phyloP scores from a whole-genome alignment of 495 filamentous ascomycete genomes.

The Massariosphaeria phaeospora region DNA sequence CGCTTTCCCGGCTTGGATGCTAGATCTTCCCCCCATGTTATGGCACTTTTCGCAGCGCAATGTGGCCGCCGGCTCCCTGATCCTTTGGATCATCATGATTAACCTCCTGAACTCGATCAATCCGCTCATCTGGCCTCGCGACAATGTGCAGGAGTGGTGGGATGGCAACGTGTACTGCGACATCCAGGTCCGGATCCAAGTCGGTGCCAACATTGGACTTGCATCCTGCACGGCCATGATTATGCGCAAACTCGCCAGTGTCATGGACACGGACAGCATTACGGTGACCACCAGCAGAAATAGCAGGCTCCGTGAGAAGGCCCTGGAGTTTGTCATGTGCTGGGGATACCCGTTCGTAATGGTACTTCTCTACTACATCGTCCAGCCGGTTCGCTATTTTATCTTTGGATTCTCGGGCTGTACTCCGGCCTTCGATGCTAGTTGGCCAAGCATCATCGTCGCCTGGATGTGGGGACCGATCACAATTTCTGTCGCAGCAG shows the following conservation, averaged over 20 bases:
- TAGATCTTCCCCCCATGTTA: slow-evolving; percentile 53
- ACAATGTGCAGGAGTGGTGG: slow-evolving; percentile 65
- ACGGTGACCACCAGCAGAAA: slow-evolving; percentile 49
- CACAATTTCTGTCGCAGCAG: slow-evolving; percentile 56
- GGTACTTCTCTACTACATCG: slow-evolving; percentile 62
- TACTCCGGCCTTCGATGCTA: slow-evolving; percentile 55
- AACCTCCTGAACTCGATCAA: slow-evolving; percentile 72
- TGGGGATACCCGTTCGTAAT: slow-evolving; percentile 61
- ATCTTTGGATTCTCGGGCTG: slow-evolving; percentile 74
- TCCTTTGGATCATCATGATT: slow-evolving; percentile 58
- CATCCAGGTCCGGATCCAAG: slow-evolving; percentile 65
- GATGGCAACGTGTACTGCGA: slow-evolving; percentile 76
- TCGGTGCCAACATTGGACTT: slow-evolving; percentile 58
- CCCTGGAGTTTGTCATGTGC: slow-evolving; percentile 64
- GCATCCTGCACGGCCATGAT: slow-evolving; percentile 61
- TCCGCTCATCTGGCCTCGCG: slow-evolving; percentile 72
- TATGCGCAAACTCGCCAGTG: slow-evolving; percentile 65
- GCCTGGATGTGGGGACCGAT: slow-evolving; percentile 62
- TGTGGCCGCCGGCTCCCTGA: slow-evolving; percentile 56
- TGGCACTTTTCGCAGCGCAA: slow-evolving; percentile 58
- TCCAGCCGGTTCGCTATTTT: slow-evolving; percentile 66
- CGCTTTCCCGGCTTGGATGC: slow-evolving; percentile 51
- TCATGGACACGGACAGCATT: slow-evolving; percentile 61
- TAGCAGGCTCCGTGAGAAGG: slow-evolving; percentile 50
- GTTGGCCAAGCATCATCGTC: slow-evolving; percentile 66